A percentile compares a stretch with the other conserved stretches of the same genome.
Evolutionary conservation across 192 early-diverging fungal genomes (phyloP).

Genomic region (Pilaira anomala): DNA sequence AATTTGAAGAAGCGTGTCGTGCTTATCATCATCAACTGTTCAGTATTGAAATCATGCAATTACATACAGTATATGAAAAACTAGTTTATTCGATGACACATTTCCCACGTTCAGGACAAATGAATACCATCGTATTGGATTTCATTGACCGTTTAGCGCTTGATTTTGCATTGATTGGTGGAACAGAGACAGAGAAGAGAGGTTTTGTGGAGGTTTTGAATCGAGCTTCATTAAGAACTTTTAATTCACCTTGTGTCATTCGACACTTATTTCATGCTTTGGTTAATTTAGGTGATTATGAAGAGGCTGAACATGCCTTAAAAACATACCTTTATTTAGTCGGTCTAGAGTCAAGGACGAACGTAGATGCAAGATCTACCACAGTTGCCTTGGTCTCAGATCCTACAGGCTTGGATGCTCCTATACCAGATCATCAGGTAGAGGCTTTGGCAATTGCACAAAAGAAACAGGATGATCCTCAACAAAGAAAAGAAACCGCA

Average conservation of each 20-base stretch:
- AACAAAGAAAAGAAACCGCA: conserved; percentile 23
- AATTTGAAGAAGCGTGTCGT: background rate
- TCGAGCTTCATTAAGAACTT: conserved; percentile 59
- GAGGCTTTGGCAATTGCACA: background rate
- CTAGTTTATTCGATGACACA: conserved; percentile 48
- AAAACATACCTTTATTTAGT: conserved; percentile 58
- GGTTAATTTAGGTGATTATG: conserved; percentile 60
- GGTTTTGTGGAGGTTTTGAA: conserved; percentile 59
- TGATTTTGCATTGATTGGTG: conserved; percentile 56
- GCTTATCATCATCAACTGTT: conserved; percentile 32
- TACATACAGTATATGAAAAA: conserved; percentile 59
- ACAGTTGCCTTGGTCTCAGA: conserved; percentile 14
- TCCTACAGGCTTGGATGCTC: conserved; percentile 7
- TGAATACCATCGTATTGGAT: conserved; percentile 49
- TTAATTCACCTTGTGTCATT: conserved; percentile 65
- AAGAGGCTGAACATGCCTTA: conserved; percentile 69
- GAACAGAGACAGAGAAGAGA: conserved; percentile 51
- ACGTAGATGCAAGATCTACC: conserved; percentile 8
- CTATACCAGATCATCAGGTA: background rate
- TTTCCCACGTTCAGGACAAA: conserved; percentile 63
- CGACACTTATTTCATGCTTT: conserved; percentile 60
- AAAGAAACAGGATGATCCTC: background rate
- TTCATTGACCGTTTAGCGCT: conserved; percentile 59
- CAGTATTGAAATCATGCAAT: conserved; percentile 42
- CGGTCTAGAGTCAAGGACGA: conserved; percentile 25